Evolutionary conservation across 768 basidiomycete species (phyloP).

Genomic region (Megacollybia marginata): DNA sequence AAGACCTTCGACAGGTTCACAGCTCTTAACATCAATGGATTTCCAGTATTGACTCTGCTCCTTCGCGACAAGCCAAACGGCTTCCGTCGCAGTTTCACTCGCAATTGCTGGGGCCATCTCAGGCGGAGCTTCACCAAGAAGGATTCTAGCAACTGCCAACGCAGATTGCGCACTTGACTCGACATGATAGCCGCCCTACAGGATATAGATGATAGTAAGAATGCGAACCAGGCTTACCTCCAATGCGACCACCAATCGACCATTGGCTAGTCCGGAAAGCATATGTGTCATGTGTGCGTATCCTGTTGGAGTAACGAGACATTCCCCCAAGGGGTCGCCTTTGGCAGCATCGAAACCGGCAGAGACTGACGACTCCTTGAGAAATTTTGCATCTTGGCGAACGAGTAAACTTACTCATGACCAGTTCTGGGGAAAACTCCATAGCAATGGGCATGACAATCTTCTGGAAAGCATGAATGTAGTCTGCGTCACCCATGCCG

Average conservation of each 20-base stretch:
- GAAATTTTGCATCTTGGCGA: background rate
- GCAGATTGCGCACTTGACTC: constrained; percentile 84
- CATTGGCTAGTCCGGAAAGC: constrained; percentile 81
- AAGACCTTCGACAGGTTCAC: constrained; percentile 75
- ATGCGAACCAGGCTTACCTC: constrained; percentile 52
- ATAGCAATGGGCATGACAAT: constrained; percentile 95
- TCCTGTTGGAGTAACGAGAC: constrained; percentile 83
- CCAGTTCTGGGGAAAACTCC: constrained; percentile 93
- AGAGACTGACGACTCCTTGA: constrained; percentile 58
- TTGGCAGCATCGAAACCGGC: constrained; percentile 96
- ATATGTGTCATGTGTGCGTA: constrained; percentile 99
- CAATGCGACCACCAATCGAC: constrained; percentile 85
- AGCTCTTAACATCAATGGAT: constrained; percentile 70
- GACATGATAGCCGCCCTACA: constrained; percentile 91
- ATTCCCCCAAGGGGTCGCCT: constrained; percentile 89
- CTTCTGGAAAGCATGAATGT: constrained; percentile 92
- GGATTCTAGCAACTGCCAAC: constrained; percentile 75
- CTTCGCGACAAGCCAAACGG: constrained; percentile 80
- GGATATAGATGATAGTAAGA: background rate
- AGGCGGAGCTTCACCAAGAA: constrained; percentile 86
- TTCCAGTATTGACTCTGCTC: constrained; percentile 93
- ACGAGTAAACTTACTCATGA: constrained; percentile 66
- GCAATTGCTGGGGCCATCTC: constrained; percentile 68
- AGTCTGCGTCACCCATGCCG: constrained; percentile 93
- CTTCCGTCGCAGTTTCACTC: constrained; percentile 77